Evolutionary conservation across 257 asterid species (phyloP).

Genomic region (Scutellaria galericulata): DNA sequence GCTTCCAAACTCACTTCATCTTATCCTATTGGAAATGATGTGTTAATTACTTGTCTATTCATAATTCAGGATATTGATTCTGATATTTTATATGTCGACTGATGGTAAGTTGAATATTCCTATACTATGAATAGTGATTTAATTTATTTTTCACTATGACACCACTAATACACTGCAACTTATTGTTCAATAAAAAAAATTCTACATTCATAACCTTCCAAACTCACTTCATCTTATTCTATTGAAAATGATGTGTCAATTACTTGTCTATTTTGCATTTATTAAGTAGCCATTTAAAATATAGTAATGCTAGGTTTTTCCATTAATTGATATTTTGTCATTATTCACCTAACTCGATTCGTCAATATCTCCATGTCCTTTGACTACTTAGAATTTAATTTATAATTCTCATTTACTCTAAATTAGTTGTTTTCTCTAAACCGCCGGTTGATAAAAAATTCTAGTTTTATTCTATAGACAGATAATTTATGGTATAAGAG

Average conservation of each 20-base stretch:
- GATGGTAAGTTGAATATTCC: neutral
- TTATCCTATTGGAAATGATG: conserved; percentile 9
- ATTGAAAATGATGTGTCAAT: conserved; percentile 7
- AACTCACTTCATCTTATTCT: neutral
- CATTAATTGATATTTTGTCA: neutral
- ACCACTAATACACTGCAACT: no score
- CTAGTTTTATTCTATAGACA: no score
- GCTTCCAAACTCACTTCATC: neutral
- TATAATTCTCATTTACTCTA: neutral
- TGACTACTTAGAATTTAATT: neutral
- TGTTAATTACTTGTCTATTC: neutral
- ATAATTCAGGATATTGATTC: no score
- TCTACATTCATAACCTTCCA: neutral
- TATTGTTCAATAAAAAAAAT: neutral
- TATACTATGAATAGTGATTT: no score
- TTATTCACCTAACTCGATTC: conserved; percentile 11
- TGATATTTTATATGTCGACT: neutral
- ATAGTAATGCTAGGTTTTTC: neutral
- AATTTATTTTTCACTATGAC: neutral
- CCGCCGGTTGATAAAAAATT: no score
- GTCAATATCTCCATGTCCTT: neutral
- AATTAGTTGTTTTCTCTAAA: neutral
- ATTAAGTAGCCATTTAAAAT: conserved; percentile 17
- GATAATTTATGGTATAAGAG: no score
- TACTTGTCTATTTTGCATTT: conserved; percentile 18